Evolutionary conservation across 345 rosid genomes (phyloP).

Genomic region (Firmiana major): DNA sequence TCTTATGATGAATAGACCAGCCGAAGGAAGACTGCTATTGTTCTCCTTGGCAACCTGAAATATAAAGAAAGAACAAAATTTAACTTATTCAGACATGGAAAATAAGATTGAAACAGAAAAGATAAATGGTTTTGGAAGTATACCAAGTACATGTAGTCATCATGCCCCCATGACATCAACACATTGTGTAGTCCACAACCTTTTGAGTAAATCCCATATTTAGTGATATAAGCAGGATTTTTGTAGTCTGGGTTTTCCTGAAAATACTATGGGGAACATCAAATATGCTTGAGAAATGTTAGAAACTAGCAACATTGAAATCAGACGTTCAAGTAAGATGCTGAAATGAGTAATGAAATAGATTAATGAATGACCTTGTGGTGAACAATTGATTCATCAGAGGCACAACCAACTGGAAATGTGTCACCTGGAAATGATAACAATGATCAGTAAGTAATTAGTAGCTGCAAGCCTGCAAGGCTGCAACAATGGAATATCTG

Average conservation of each 20-base stretch:
- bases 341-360: not conserved
- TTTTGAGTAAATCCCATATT: constrained; percentile 41
- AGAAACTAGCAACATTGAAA: not conserved
- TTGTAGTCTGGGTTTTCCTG: constrained; percentile 48
- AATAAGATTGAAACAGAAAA: not conserved
- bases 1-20: constrained; percentile 57
- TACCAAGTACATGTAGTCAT: constrained; percentile 69
- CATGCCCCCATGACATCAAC: constrained; percentile 64
- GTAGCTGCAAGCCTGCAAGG: too few relatives aligned
- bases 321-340: not conserved
- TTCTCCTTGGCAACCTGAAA: constrained; percentile 53
- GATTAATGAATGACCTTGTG: constrained; percentile 45
- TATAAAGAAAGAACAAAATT: not conserved
- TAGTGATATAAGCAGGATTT: constrained; percentile 47
- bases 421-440: constrained; percentile 51
- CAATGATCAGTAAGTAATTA: not conserved
- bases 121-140: not conserved
- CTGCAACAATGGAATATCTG: not conserved
- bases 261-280: constrained; percentile 35
- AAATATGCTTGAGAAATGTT: not conserved
- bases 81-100: not conserved
- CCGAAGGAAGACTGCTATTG: constrained; percentile 50
- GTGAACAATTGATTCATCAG: constrained; percentile 61
- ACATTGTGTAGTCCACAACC: constrained; percentile 54
- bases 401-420: constrained; percentile 78